Base-by-base conservation (phyloP, 2,329 filamentous ascomycete genomes). In the Fusarium sp. region DNA sequence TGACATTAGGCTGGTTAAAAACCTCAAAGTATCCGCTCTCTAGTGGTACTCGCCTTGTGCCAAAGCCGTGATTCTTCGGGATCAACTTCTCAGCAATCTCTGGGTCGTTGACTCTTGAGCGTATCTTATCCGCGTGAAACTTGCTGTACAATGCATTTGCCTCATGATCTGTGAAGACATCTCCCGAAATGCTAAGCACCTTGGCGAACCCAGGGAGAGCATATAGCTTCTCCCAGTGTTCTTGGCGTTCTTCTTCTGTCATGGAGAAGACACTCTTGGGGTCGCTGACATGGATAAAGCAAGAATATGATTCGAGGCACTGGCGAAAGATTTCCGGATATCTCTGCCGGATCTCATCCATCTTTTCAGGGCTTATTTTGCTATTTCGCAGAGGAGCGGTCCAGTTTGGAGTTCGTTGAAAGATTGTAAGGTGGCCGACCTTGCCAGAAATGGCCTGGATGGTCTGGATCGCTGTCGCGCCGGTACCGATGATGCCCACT, bases 381-480 rank as follows among this genome's bases (percentile, higher is more conserved):
- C 24, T 36, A n/a, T 71, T 70, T 26, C 63, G 72, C 6, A 71
- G 78, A 65, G 50, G 67, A 1, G 68, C 43, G 6, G 67, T 58
- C 48, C 57, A 71, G 21, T 71, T 71, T 3, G 68, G 68, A 3
- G 62, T 68, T 7, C 68, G 49, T 43, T 71, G 68, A 11, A 71
- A 71, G 3, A 71, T 56, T 2, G 68, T 54, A 1, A 71, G 28
- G 7, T 68, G 56, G 1, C 54, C 50, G 4, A 62, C 68, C 10
- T 54, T 50, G 10, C 58, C 62, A 0, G 62, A 68, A 15, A 71
- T 56, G 7, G 70, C 68, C 21, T 71, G 68, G 14, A 71, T 62
- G 0, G 66, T 55, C 6, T 71, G 68, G 3, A 71, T 68, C 1
- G 68, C 68, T 1, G 68, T 71, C 1, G 67, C 65, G 0, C 67